Evolutionary conservation across 1,139 yeast genomes (phyloP).

Genomic region (Scheffersomyces insectosa): DNA sequence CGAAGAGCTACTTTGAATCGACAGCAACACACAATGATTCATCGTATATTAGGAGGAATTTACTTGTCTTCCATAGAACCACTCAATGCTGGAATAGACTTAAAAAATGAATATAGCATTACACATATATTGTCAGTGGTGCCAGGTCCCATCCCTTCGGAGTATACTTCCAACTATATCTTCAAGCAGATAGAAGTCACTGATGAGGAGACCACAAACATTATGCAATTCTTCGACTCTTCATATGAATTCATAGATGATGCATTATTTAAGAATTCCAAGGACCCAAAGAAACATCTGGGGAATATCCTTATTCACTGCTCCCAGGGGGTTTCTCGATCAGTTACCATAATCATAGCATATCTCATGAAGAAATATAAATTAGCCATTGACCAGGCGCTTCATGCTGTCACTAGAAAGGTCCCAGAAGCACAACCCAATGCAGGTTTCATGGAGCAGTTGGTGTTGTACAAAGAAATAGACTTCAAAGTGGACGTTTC

Average conservation of each 20-base stretch:
- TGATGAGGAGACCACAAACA: conserved; percentile 64
- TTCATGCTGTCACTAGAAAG: conserved; percentile 69
- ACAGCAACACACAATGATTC: conserved; percentile 13
- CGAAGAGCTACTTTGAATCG: too few species aligned
- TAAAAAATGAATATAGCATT: conserved; percentile 49
- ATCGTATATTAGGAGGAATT: conserved; percentile 64
- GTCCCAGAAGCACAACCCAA: conserved; percentile 70
- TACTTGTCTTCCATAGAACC: conserved; percentile 64
- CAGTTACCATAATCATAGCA: conserved; percentile 71
- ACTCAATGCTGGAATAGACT: conserved; percentile 41
- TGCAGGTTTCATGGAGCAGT: conserved; percentile 70
- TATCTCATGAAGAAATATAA: conserved; percentile 76
- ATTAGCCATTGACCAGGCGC: conserved; percentile 58
- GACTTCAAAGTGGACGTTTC: conserved; percentile 25
- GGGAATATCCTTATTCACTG: conserved; percentile 63
- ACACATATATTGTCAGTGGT: conserved; percentile 71
- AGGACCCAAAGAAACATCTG: conserved; percentile 38
- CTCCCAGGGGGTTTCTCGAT: conserved; percentile 87
- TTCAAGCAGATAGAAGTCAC: conserved; percentile 68
- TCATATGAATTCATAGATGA: conserved; percentile 66
- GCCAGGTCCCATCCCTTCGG: conserved; percentile 60
- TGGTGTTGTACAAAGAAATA: conserved; percentile 54
- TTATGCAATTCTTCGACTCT: conserved; percentile 59
- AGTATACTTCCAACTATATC: conserved; percentile 47
- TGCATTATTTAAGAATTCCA: conserved; percentile 50